phyloP scores from a whole-genome alignment of 805 yeast genomes.

The Teunomyces kruisii region DNA sequence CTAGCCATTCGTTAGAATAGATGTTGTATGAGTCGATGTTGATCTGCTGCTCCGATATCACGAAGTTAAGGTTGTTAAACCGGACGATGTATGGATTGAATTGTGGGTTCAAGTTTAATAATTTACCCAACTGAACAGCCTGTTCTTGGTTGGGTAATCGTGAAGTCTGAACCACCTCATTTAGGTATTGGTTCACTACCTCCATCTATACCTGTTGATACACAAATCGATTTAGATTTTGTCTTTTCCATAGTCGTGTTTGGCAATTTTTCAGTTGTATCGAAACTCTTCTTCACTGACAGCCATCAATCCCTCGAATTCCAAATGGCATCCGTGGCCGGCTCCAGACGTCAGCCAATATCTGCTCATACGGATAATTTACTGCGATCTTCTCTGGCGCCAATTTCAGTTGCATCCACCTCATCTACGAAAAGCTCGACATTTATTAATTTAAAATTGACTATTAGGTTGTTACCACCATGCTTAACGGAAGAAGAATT shows the following conservation, averaged over 20 bases:
- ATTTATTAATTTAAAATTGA: conserved; percentile 6
- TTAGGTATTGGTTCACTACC: conserved; percentile 18
- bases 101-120: conserved; percentile 25
- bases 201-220: not conserved
- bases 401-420: not conserved
- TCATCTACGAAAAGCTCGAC: not conserved
- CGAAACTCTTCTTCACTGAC: not conserved
- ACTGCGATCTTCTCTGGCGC: not conserved
- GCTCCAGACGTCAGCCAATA: not conserved
- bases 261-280: not conserved
- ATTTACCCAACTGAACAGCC: conserved; percentile 15
- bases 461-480: conserved; percentile 27
- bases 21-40: conserved; percentile 23
- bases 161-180: conserved; percentile 32
- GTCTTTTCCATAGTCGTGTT: not conserved
- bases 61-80: conserved; percentile 15
- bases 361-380: not conserved
- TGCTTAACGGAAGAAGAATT: conserved; percentile 15
- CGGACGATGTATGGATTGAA: conserved; percentile 24
- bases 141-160: conserved; percentile 20
- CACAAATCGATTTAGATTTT: too few relatives aligned
- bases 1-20: conserved; percentile 40
- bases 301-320: not conserved
- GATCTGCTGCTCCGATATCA: conserved; percentile 7
- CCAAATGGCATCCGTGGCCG: conserved; percentile 1